phyloP scores from a whole-genome alignment of 495 filamentous ascomycete species.

The Cercophora samala region DNA sequence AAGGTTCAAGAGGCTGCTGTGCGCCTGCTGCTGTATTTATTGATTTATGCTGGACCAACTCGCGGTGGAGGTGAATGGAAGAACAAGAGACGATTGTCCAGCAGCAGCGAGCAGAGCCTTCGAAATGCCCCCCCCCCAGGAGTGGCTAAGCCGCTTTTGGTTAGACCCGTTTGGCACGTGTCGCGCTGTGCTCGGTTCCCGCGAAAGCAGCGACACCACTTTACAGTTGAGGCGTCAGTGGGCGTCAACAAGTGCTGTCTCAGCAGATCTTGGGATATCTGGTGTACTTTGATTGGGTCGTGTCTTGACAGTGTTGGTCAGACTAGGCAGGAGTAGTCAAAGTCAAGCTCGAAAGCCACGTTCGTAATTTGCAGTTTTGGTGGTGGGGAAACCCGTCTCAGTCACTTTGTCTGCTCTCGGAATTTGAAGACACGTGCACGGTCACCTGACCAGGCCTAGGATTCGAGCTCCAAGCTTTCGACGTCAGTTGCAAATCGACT shows the following conservation, averaged over 20 bases:
- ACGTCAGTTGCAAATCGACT: conserved; percentile 25
- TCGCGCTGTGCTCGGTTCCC: conserved; percentile 16
- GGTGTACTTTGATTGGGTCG: neutral
- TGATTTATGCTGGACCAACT: neutral
- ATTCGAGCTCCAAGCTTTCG: conserved; percentile 29
- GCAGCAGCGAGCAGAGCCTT: conserved; percentile 35
- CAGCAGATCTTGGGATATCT: neutral
- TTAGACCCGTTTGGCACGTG: conserved; percentile 27
- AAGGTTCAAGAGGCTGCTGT: neutral
- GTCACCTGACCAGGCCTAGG: conserved; percentile 10
- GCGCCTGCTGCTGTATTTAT: neutral
- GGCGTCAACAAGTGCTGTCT: neutral
- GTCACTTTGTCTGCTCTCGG: neutral
- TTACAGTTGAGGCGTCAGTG: no score
- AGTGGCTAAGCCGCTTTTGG: conserved; percentile 20
- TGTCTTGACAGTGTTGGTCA: neutral
- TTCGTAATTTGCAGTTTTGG: neutral
- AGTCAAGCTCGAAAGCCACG: neutral
- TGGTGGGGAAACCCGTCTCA: neutral
- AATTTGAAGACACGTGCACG: conserved; percentile 13
- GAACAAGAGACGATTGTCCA: conserved; percentile 23
- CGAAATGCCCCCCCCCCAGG: conserved; percentile 19
- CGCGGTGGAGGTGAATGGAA: conserved; percentile 12
- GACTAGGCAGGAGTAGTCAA: neutral
- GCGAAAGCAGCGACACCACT: neutral